Evolutionary conservation across 768 basidiomycete genomes (phyloP).

Genomic region (Epithele typhae): DNA sequence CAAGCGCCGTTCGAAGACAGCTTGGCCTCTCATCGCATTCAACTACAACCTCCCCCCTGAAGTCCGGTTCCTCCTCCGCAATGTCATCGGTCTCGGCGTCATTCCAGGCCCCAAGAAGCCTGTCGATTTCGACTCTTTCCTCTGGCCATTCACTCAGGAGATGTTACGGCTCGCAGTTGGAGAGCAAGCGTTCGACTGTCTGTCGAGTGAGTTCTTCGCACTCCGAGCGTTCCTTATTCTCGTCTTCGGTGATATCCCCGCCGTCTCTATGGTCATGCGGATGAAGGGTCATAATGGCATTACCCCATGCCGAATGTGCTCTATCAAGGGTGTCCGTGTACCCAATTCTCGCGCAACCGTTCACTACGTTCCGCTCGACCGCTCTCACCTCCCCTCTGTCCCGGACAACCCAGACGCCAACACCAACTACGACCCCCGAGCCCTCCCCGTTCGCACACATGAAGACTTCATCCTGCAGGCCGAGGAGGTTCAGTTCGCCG

Average conservation of each 20-base stretch:
- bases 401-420: background rate
- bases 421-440: slow-evolving; percentile 2
- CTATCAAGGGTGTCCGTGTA: slow-evolving; percentile 17
- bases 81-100: slow-evolving; percentile 20
- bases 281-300: slow-evolving; percentile 25
- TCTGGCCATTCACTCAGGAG: slow-evolving; percentile 24
- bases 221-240: slow-evolving; percentile 23
- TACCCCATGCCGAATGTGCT: slow-evolving; percentile 23
- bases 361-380: slow-evolving; percentile 16
- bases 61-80: slow-evolving; percentile 16
- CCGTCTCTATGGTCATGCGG: slow-evolving; percentile 20
- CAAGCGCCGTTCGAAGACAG: slow-evolving; percentile 23
- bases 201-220: slow-evolving; percentile 8
- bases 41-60: slow-evolving; percentile 40
- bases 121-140: slow-evolving; percentile 23
- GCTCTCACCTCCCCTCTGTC: background rate
- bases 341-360: background rate
- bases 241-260: slow-evolving; percentile 24
- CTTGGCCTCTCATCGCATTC: slow-evolving; percentile 37
- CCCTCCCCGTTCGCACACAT: slow-evolving; percentile 15
- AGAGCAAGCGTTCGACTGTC: slow-evolving; percentile 11
- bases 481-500: slow-evolving; percentile 6
- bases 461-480: slow-evolving; percentile 9
- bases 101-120: slow-evolving; percentile 26
- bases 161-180: slow-evolving; percentile 19